phyloP scores from a whole-genome alignment of 1,139 yeast genomes.

The Sugiyamaella grinbergsii region DNA sequence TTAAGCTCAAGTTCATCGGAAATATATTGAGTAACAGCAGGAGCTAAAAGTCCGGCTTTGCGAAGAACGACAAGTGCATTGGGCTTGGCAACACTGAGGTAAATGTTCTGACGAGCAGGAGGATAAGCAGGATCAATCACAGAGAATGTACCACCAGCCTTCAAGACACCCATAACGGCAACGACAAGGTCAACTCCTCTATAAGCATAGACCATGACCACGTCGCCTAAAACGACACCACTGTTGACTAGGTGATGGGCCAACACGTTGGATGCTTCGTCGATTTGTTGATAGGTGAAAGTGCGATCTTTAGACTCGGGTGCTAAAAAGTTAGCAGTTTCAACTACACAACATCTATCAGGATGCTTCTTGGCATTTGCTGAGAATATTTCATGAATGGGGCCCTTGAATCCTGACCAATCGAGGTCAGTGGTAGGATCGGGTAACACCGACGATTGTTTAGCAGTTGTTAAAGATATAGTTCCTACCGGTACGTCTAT shows the following conservation, averaged over 20 bases:
- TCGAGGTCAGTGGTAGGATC: constrained; percentile 86
- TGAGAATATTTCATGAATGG: constrained; percentile 92
- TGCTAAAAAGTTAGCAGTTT: constrained; percentile 70
- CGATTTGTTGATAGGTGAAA: constrained; percentile 81
- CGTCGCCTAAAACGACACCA: constrained; percentile 88
- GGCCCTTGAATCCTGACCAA: constrained; percentile 91
- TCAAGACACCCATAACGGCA: constrained; percentile 95
- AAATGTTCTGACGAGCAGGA: constrained; percentile 93
- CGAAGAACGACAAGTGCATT: constrained; percentile 83
- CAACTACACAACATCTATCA: constrained; percentile 85
- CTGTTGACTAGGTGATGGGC: constrained; percentile 82
- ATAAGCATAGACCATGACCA: constrained; percentile 95
- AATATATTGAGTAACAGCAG: constrained; percentile 76
- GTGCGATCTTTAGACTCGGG: constrained; percentile 61
- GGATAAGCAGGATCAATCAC: constrained; percentile 99
- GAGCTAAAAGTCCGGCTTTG: constrained; percentile 83
- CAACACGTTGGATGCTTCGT: constrained; percentile 90
- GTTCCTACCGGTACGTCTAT: constrained; percentile 55
- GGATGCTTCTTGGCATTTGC: constrained; percentile 82
- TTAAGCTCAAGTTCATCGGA: constrained; percentile 64
- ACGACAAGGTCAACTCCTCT: constrained; percentile 96
- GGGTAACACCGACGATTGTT: constrained; percentile 66
- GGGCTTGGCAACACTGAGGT: constrained; percentile 91
- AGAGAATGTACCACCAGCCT: constrained; percentile 98
- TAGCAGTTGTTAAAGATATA: constrained; percentile 64